Conservation (phyloP, 306 rosid genomes). For the Quercus variabilis region DNA sequence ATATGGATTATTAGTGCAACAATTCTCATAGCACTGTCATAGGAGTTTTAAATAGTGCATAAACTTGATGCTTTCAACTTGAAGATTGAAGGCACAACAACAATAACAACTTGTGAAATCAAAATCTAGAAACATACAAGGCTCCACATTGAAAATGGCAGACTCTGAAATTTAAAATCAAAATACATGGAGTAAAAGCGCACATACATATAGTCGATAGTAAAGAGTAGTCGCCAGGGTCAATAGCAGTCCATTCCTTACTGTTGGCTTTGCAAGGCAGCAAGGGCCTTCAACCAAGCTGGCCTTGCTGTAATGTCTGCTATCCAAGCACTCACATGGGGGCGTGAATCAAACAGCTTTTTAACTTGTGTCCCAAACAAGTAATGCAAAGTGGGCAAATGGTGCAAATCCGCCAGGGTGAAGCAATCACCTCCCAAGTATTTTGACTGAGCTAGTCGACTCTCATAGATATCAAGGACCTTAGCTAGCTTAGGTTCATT, state of each 20-base stretch:
- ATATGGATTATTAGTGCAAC: not conserved
- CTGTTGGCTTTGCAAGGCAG: constrained; percentile 28
- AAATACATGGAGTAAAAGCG: not conserved
- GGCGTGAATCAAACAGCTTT: constrained; percentile 40
- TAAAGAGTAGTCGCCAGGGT: not conserved
- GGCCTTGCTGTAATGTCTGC: constrained; percentile 65
- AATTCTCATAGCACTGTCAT: too few species aligned
- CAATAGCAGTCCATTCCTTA: not conserved
- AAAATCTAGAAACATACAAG: not conserved
- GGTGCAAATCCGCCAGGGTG: constrained; percentile 72
- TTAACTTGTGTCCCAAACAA: constrained; percentile 41
- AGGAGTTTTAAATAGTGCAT: too few species aligned
- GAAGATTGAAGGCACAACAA: too few species aligned
- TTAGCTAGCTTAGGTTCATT: constrained; percentile 36
- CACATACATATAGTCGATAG: too few species aligned
- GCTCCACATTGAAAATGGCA: not conserved
- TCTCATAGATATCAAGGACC: constrained; percentile 64
- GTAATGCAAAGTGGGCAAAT: constrained; percentile 36
- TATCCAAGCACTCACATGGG: constrained; percentile 57
- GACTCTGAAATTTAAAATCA: not conserved
- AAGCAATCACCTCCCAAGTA: constrained; percentile 58
- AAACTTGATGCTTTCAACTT: too few species aligned
- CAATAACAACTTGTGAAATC: not conserved
- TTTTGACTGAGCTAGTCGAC: constrained; percentile 41
- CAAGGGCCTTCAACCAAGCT: constrained; percentile 62